Percentiles rank a stretch among this genome's conserved stretches.
These are phyloP conservation scores for Picochlorum costavermella DNA, from an alignment of 139 green algal species.

Conservation along the genomic window DNA sequence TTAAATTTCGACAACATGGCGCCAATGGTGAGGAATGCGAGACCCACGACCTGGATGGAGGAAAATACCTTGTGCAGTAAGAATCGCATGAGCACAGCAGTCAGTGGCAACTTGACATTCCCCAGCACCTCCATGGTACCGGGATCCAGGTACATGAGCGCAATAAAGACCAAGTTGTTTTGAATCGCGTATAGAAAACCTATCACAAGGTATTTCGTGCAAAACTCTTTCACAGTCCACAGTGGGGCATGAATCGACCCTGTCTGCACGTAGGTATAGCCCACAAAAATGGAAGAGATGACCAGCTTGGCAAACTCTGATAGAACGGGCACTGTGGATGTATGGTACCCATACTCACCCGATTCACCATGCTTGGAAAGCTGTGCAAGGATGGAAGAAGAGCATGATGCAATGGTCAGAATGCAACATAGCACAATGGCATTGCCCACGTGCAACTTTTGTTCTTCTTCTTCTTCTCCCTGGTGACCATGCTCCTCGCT, in stretches of 20 bases:
- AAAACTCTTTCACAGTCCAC: background rate
- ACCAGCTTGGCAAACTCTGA: background rate
- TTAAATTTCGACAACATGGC: background rate
- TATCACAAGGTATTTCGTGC: background rate
- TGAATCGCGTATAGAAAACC: background rate
- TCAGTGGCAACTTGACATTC: background rate
- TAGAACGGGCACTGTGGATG: background rate
- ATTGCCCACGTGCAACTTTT: background rate
- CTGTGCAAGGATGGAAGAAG: slow-evolving; percentile 3
- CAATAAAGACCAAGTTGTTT: background rate
- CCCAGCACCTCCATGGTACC: slow-evolving; percentile 1
- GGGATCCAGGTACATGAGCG: slow-evolving; percentile 2
- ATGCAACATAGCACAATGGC: background rate
- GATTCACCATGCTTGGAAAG: background rate
- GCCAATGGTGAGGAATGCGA: background rate
- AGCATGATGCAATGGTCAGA: slow-evolving; percentile 2
- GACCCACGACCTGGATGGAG: background rate
- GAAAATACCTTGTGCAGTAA: background rate
- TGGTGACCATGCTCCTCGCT: no score
- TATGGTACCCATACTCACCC: background rate
- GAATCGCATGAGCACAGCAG: background rate
- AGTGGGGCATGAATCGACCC: background rate
- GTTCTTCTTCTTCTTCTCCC: no score
- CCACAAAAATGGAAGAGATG: background rate
- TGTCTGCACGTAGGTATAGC: background rate